These are phyloP conservation scores for Helotiales sp. DNA, from an alignment of 2,329 filamentous ascomycete genomes.

Conservation along the genomic window DNA sequence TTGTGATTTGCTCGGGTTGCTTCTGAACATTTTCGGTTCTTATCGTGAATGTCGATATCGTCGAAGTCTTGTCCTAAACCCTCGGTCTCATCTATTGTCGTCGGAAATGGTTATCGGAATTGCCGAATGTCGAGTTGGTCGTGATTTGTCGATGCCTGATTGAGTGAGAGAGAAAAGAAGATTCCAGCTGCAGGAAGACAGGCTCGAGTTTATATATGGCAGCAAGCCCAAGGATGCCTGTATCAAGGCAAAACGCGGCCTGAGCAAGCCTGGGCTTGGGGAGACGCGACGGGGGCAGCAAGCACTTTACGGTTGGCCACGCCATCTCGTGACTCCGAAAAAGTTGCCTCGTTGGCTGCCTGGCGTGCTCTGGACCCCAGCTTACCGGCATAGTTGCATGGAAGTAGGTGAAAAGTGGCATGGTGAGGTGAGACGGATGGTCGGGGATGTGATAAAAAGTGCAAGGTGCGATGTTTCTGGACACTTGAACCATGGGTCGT, in stretches of 20 bases:
- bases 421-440: constrained; percentile 5
- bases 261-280: background rate
- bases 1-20: constrained; percentile 31
- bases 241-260: background rate
- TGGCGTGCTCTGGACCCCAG: background rate
- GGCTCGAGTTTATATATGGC: constrained; percentile 20
- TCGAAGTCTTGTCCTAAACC: constrained; percentile 2
- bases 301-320: background rate
- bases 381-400: background rate
- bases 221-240: constrained; percentile 12
- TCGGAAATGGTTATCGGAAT: constrained; percentile 4
- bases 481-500: background rate
- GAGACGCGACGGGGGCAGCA: background rate
- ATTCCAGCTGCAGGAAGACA: constrained; percentile 1
- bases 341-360: background rate
- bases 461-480: background rate
- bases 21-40: constrained; percentile 30
- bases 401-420: background rate
- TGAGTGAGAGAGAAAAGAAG: constrained; percentile 9
- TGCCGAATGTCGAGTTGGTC: constrained; percentile 5
- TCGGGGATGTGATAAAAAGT: constrained; percentile 4
- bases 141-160: constrained; percentile 8
- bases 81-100: constrained; percentile 1
- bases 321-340: background rate
- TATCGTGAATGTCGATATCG: constrained; percentile 3